These are phyloP conservation scores for Fusarium sp. DNA, from an alignment of 2,329 filamentous ascomycete species.

Conservation along the genomic window DNA sequence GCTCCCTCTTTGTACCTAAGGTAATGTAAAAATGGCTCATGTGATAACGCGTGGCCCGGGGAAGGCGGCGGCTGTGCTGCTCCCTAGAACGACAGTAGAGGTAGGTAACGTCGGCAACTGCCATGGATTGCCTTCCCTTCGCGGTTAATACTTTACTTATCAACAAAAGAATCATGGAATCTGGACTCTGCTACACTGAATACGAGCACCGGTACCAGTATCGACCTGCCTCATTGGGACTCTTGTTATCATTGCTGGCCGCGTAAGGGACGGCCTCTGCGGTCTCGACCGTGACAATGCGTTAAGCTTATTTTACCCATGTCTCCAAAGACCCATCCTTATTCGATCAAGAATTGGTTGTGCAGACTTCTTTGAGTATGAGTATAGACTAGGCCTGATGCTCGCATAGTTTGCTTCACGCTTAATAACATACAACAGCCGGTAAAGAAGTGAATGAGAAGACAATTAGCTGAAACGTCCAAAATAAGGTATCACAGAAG, in stretches of 20 bases:
- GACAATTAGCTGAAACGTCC: too few relatives aligned
- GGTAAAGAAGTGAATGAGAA: too few relatives aligned
- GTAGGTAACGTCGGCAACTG: neutral
- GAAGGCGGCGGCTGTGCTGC: neutral
- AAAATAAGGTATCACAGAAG: too few relatives aligned
- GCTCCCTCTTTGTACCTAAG: neutral
- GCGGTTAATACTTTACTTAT: neutral
- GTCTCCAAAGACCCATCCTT: too few relatives aligned
- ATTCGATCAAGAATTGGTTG: too few relatives aligned
- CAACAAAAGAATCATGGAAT: neutral
- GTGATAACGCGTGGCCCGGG: neutral
- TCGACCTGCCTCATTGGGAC: conserved; percentile 9
- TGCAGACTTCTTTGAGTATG: neutral
- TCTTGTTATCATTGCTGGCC: neutral
- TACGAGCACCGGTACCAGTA: neutral
- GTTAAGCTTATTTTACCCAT: neutral
- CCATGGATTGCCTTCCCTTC: neutral
- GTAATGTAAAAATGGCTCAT: neutral
- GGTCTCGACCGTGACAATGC: neutral
- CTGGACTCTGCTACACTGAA: too few relatives aligned
- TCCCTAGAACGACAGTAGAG: neutral
- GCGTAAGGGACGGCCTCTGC: neutral
- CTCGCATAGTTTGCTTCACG: too few relatives aligned
- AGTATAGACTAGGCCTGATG: too few relatives aligned
- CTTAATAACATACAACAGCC: too few relatives aligned